Conservation (phyloP, 352 stramenopile species). For the Peronospora belbahrii region DNA sequence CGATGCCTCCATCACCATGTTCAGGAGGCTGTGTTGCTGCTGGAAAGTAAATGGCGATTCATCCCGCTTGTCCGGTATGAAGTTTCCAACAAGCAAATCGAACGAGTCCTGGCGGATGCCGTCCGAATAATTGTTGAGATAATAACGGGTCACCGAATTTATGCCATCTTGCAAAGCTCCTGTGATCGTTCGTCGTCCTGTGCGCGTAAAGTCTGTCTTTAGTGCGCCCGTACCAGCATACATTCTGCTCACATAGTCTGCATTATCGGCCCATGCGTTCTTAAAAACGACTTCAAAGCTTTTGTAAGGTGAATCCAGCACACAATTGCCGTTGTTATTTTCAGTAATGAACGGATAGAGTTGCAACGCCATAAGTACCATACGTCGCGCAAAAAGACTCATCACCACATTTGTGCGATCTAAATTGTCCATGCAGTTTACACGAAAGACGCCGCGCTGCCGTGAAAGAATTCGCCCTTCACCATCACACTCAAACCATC, state of each 20-base stretch:
- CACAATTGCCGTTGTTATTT: constrained; percentile 48
- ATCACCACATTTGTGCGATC: constrained; percentile 88
- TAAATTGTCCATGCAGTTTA: constrained; percentile 98
- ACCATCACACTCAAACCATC: constrained; percentile 37
- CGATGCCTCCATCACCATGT: constrained; percentile 48
- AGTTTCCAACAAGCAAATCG: constrained; percentile 84
- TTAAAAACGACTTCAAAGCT: constrained; percentile 79
- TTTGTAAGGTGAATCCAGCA: constrained; percentile 57
- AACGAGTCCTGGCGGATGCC: constrained; percentile 90
- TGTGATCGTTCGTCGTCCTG: constrained; percentile 87
- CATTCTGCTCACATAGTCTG: constrained; percentile 89
- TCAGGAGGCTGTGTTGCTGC: constrained; percentile 70
- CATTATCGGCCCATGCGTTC: constrained; percentile 93
- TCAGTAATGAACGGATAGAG: constrained; percentile 44
- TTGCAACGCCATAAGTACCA: constrained; percentile 70
- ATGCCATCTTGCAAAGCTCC: constrained; percentile 91
- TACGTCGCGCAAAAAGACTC: constrained; percentile 84
- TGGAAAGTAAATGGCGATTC: constrained; percentile 79
- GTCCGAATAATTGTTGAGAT: constrained; percentile 95
- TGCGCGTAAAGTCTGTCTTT: constrained; percentile 95
- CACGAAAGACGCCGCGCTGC: constrained; percentile 90
- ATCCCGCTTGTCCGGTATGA: constrained; percentile 67
- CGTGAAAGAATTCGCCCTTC: constrained; percentile 42
- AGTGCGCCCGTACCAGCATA: constrained; percentile 93
- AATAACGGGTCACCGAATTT: constrained; percentile 92